These are phyloP conservation scores for Sanghuangporus weigelae DNA, from an alignment of 1,284 basidiomycete species.

Conservation along the genomic window DNA sequence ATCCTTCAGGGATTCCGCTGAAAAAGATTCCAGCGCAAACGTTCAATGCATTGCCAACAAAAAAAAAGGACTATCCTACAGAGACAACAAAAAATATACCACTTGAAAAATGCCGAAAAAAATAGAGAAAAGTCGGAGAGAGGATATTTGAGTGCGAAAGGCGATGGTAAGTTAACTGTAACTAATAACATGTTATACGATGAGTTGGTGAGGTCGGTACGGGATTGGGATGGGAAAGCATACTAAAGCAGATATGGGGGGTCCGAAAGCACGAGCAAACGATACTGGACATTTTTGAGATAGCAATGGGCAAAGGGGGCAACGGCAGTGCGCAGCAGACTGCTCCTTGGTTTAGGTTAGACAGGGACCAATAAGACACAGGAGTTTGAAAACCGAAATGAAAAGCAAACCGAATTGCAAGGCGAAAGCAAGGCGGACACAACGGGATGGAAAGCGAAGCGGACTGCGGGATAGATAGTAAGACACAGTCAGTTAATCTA, in stretches of 20 bases:
- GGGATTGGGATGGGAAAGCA: background rate
- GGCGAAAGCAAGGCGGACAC: background rate
- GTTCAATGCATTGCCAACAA: background rate
- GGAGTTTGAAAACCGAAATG: background rate
- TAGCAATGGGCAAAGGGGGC: background rate
- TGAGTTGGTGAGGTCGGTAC: background rate
- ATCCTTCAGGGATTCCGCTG: too few species aligned
- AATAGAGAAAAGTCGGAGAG: background rate
- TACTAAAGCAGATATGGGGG: background rate
- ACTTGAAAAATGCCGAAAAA: background rate
- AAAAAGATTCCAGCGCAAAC: too few species aligned
- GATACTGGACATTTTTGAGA: background rate
- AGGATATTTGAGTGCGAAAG: background rate
- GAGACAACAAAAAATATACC: background rate
- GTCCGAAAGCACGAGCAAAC: background rate
- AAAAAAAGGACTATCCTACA: background rate
- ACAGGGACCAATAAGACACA: background rate
- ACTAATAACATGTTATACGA: background rate
- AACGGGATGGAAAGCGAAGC: background rate
- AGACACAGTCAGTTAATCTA: background rate
- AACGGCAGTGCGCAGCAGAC: background rate
- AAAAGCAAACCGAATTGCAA: background rate
- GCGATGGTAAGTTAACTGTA: background rate
- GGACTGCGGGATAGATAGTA: background rate
- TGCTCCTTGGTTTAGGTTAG: background rate